Conservation (phyloP, 1,284 basidiomycete genomes). For the Pseudozyma pruni region DNA sequence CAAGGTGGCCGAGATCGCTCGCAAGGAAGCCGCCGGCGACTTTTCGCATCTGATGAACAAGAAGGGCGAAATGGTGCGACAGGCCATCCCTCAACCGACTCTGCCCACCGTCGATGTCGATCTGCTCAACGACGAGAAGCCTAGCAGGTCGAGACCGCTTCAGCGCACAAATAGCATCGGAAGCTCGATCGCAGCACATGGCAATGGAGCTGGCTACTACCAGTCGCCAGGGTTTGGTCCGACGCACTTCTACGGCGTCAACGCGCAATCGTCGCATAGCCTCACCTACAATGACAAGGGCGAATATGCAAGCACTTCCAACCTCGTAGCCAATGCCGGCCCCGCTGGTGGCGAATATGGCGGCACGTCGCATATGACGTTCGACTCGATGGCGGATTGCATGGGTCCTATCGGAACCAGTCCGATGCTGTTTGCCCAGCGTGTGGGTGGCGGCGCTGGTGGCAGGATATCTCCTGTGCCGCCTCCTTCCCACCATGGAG, state of each 20-base stretch:
- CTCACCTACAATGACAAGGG: slow-evolving; percentile 26
- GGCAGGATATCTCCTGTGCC: slow-evolving; percentile 23
- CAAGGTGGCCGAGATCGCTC: slow-evolving; percentile 82
- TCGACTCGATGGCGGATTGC: slow-evolving; percentile 37
- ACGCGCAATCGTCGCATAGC: slow-evolving; percentile 29
- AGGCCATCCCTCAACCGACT: slow-evolving; percentile 92
- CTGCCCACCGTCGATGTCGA: slow-evolving; percentile 89
- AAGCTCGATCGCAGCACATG: slow-evolving; percentile 36
- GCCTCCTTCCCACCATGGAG: not conserved
- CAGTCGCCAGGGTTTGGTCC: slow-evolving; percentile 31
- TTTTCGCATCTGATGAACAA: slow-evolving; percentile 92
- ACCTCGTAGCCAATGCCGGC: slow-evolving; percentile 52
- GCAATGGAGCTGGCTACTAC: slow-evolving; percentile 33
- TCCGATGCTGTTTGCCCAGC: slow-evolving; percentile 54
- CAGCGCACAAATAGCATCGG: slow-evolving; percentile 39
- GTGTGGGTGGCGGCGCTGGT: slow-evolving; percentile 20
- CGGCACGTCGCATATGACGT: slow-evolving; percentile 25
- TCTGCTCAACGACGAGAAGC: slow-evolving; percentile 76
- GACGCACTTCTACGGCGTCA: slow-evolving; percentile 36
- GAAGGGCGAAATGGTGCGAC: slow-evolving; percentile 83
- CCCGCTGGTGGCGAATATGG: slow-evolving; percentile 37
- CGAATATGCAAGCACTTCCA: slow-evolving; percentile 53
- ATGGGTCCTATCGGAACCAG: slow-evolving; percentile 60
- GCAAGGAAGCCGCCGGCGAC: slow-evolving; percentile 88
- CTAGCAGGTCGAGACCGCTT: slow-evolving; percentile 10